Conservation (phyloP, 768 basidiomycete genomes). For the Mrakia frigida region DNA sequence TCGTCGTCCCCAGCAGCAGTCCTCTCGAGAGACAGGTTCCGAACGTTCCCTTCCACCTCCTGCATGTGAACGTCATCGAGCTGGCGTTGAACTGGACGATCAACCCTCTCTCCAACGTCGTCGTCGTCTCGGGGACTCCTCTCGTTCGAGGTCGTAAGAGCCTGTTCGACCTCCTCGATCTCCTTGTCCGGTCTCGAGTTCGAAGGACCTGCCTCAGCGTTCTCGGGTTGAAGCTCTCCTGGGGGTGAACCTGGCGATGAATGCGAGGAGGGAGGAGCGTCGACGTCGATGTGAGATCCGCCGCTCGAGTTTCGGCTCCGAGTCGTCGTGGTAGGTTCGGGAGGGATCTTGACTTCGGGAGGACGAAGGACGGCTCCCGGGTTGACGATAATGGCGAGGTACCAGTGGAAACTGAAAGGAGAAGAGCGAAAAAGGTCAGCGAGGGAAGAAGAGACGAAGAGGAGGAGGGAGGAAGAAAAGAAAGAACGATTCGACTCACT, state of each 20-base stretch:
- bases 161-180: background rate
- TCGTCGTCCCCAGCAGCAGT: background rate
- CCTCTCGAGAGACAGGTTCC: background rate
- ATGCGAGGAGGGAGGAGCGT: background rate
- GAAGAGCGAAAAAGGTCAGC: background rate
- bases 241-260: background rate
- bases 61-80: background rate
- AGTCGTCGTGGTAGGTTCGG: background rate
- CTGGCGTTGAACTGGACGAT: background rate
- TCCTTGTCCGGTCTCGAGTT: background rate
- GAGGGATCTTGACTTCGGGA: slow-evolving; percentile 8
- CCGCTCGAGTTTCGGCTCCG: background rate
- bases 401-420: slow-evolving; percentile 79
- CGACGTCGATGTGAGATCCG: background rate
- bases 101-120: background rate
- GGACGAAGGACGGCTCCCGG: slow-evolving; percentile 58
- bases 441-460: background rate
- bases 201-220: background rate
- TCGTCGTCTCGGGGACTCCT: background rate
- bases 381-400: slow-evolving; percentile 84
- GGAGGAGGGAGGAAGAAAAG: background rate
- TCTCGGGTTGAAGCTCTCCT: background rate
- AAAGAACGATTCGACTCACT: slow-evolving; percentile 53
- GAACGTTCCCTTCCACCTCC: background rate
- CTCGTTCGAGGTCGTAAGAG: background rate